phyloP scores from a whole-genome alignment of 1,139 yeast genomes.

The Protomyces pachydermus region DNA sequence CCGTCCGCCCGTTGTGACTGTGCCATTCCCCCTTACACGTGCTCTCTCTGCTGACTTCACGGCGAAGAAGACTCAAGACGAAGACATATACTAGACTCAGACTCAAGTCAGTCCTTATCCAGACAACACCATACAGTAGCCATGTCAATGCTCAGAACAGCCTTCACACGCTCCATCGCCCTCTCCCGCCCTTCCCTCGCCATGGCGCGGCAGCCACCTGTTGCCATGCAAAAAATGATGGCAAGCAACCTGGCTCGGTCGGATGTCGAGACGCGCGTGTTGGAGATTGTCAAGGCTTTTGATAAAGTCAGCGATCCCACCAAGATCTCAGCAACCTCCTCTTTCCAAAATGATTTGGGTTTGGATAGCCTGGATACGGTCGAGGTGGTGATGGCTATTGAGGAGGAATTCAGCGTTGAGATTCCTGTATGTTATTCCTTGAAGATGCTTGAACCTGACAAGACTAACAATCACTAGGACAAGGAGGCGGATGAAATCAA shows the following conservation, averaged over 20 bases:
- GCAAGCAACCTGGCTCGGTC: constrained; percentile 24
- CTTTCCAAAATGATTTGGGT: constrained; percentile 70
- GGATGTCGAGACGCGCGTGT: constrained; percentile 66
- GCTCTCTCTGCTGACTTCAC: too few species aligned
- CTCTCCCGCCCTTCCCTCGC: neutral
- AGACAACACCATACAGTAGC: neutral
- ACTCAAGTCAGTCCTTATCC: neutral
- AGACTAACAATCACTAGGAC: constrained; percentile 42
- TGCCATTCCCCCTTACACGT: too few species aligned
- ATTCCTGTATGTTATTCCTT: constrained; percentile 47
- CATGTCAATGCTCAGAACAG: neutral
- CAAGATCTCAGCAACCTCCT: constrained; percentile 50
- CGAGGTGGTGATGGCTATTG: constrained; percentile 85
- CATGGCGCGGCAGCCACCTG: neutral
- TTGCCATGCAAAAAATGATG: neutral
- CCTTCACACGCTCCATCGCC: neutral
- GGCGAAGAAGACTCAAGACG: neutral
- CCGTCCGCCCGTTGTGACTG: neutral
- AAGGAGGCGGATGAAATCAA: constrained; percentile 77
- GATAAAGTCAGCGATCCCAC: constrained; percentile 46
- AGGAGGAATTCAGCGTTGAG: constrained; percentile 59
- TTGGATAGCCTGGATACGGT: constrained; percentile 84
- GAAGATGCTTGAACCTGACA: neutral
- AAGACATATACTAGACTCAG: too few species aligned
- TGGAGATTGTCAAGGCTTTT: constrained; percentile 73